Conservation (phyloP, 305 asterid genomes). For the Caryopteris hybrid region DNA sequence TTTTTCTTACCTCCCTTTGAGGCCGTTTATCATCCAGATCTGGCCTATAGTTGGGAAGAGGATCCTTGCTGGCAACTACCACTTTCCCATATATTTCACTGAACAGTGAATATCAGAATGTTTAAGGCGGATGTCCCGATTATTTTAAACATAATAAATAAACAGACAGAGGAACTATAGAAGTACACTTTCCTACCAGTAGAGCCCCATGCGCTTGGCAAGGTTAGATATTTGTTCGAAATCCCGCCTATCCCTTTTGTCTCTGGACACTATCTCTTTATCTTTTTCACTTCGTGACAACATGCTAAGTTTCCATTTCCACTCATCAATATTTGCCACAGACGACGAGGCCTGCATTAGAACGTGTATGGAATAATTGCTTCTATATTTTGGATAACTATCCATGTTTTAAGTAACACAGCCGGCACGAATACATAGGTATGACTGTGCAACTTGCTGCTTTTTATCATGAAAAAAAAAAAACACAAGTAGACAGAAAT, state of each 20-base stretch:
- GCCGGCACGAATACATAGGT: not conserved
- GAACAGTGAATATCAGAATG: constrained; percentile 19
- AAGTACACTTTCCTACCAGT: constrained; percentile 45
- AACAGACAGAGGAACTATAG: not conserved
- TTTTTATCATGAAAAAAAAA: constrained; percentile 1
- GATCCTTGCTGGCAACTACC: constrained; percentile 86
- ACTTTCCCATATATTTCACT: constrained; percentile 91
- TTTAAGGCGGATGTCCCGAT: not conserved
- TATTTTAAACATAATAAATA: constrained; percentile 9
- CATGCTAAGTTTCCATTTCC: constrained; percentile 98
- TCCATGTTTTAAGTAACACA: not conserved
- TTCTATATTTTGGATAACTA: not conserved
- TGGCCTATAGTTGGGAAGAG: constrained; percentile 93
- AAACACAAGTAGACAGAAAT: not conserved
- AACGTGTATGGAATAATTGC: constrained; percentile 8
- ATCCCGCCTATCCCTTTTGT: constrained; percentile 91
- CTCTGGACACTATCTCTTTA: constrained; percentile 83
- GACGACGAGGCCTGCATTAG: constrained; percentile 81
- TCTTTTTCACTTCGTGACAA: constrained; percentile 64
- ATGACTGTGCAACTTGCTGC: not conserved
- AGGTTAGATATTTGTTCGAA: constrained; percentile 89
- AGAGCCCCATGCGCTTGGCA: constrained; percentile 91
- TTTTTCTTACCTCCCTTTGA: constrained; percentile 74
- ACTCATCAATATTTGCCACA: constrained; percentile 94
- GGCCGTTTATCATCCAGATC: constrained; percentile 98